phyloP scores from a whole-genome alignment of 2,329 filamentous ascomycete genomes.

The Xylaria hypoxylon region DNA sequence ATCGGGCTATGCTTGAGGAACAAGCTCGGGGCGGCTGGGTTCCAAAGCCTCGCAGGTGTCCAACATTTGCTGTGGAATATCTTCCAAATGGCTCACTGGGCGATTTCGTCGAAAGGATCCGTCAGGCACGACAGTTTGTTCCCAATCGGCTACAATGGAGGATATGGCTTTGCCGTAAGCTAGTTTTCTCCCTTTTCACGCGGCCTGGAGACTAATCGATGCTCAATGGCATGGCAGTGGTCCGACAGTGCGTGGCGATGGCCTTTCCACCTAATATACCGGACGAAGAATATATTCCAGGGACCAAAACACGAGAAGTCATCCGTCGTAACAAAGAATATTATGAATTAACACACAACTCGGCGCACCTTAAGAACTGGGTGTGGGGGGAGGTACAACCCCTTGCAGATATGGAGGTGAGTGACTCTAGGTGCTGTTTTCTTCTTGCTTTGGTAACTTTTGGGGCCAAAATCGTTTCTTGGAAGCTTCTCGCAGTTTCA shows the following conservation, averaged over 20 bases:
- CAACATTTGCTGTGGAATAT: slow-evolving; percentile 35
- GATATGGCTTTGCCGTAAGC: slow-evolving; percentile 45
- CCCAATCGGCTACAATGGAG: slow-evolving; percentile 32
- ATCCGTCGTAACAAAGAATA: neutral
- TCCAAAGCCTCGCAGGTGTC: neutral
- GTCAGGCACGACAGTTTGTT: neutral
- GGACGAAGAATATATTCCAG: neutral
- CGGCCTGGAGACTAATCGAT: neutral
- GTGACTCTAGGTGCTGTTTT: too few species aligned
- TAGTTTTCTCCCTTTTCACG: slow-evolving; percentile 43
- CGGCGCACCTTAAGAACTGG: slow-evolving; percentile 25
- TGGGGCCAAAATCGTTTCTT: too few species aligned
- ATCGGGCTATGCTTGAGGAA: neutral
- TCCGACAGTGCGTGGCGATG: slow-evolving; percentile 37
- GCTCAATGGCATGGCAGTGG: slow-evolving; percentile 20
- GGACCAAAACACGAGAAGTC: slow-evolving; percentile 9
- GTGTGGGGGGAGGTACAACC: neutral
- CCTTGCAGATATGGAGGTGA: slow-evolving; percentile 12
- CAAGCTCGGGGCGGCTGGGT: neutral
- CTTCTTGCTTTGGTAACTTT: too few species aligned
- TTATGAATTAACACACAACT: slow-evolving; percentile 27
- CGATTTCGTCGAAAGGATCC: neutral
- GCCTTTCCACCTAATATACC: slow-evolving; percentile 22
- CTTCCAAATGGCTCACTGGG: slow-evolving; percentile 24
- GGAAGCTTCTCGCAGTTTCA: too few species aligned